A percentile compares a stretch with the other conserved stretches of the same genome.
phyloP scores from a whole-genome alignment of 768 basidiomycete species.

The Leucocoprinus birnbaumii region DNA sequence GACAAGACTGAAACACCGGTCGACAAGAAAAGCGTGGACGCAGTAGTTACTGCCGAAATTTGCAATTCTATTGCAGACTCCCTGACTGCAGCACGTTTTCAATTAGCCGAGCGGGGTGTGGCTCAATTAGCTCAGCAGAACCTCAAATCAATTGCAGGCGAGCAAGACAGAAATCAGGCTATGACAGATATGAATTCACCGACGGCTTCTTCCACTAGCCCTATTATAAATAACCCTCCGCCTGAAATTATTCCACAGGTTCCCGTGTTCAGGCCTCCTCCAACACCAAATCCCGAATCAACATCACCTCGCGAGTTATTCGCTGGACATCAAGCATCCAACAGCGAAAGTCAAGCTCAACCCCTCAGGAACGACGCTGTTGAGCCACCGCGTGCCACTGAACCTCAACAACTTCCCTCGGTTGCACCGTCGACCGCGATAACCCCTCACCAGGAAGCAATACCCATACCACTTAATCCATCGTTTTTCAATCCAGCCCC shows the following conservation, averaged over 20 bases:
- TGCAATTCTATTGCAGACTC: slow-evolving; percentile 2
- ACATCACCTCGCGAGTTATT: too few species aligned
- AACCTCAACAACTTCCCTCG: neutral
- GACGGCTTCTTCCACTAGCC: neutral
- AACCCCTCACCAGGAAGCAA: neutral
- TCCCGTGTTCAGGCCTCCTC: neutral
- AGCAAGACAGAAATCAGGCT: neutral
- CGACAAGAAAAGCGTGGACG: neutral
- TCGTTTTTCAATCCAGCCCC: neutral
- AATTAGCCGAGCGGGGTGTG: neutral
- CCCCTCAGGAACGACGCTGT: neutral
- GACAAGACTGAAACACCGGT: neutral
- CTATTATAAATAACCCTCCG: neutral
- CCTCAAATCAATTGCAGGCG: too few species aligned
- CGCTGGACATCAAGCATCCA: neutral
- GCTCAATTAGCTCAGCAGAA: neutral
- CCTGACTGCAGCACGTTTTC: neutral
- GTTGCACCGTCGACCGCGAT: neutral
- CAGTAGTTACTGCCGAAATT: slow-evolving; percentile 2
- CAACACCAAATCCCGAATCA: neutral
- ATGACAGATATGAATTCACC: neutral
- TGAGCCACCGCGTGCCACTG: neutral
- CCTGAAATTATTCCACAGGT: neutral
- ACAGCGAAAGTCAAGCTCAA: too few species aligned
- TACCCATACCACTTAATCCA: slow-evolving; percentile 2